Evolutionary conservation across 2,329 filamentous ascomycete species (phyloP).

Genomic region (Leptographium galeiforme): DNA sequence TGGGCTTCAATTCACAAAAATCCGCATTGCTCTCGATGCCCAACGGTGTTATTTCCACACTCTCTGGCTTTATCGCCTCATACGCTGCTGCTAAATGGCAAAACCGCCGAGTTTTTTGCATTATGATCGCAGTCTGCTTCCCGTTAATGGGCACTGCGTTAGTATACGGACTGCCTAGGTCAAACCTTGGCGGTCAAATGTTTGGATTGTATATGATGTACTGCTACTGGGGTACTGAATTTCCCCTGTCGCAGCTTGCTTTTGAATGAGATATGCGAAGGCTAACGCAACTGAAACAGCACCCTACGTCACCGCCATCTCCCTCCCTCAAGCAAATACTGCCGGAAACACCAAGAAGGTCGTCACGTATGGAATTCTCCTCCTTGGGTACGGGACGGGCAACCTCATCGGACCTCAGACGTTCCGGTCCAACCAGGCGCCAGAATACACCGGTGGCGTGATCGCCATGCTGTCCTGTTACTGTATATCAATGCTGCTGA

Average conservation of each 20-base stretch:
- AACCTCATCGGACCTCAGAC: slow-evolving; percentile 41
- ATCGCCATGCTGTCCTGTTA: slow-evolving; percentile 38
- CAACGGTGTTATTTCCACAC: slow-evolving; percentile 18
- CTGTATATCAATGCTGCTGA: slow-evolving; percentile 26
- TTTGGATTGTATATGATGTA: slow-evolving; percentile 25
- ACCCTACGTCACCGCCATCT: slow-evolving; percentile 8
- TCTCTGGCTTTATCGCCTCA: slow-evolving; percentile 35
- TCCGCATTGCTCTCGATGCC: slow-evolving; percentile 24
- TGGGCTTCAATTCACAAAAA: slow-evolving; percentile 32
- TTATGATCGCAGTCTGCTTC: slow-evolving; percentile 23
- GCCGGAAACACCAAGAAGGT: slow-evolving; percentile 8
- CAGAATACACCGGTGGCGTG: slow-evolving; percentile 38
- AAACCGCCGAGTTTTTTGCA: slow-evolving; percentile 29
- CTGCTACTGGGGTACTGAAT: slow-evolving; percentile 21
- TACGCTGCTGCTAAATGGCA: slow-evolving; percentile 28
- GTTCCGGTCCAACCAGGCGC: slow-evolving; percentile 37
- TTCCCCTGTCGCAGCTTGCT: not conserved
- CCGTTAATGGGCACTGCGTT: slow-evolving; percentile 19
- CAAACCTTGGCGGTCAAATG: slow-evolving; percentile 22
- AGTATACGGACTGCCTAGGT: slow-evolving; percentile 10
- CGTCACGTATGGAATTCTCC: slow-evolving; percentile 2
- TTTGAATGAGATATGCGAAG: not conserved
- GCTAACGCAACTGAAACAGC: not conserved
- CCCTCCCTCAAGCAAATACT: slow-evolving; percentile 8
- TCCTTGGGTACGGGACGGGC: slow-evolving; percentile 24